Evolutionary conservation across 345 rosid genomes (phyloP).

Genomic region (Bretschneidera sinensis): DNA sequence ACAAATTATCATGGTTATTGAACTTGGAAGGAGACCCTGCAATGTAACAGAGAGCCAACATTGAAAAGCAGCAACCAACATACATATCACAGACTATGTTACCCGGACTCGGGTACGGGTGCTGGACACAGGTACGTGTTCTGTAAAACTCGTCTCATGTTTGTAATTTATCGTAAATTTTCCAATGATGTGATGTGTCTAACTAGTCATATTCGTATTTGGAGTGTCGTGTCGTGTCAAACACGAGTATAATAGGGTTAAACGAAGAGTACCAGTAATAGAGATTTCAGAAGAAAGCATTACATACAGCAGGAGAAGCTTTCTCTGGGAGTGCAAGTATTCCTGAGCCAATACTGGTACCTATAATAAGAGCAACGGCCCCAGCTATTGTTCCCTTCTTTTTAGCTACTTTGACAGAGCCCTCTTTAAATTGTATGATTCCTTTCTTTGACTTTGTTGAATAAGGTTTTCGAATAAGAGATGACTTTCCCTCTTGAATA

Average conservation of each 20-base stretch:
- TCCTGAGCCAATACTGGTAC: slow-evolving; percentile 63
- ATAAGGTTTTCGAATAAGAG: background rate
- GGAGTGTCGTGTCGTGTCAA: too few species aligned
- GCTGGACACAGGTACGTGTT: too few species aligned
- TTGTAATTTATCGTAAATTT: too few species aligned
- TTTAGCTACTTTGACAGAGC: slow-evolving; percentile 7
- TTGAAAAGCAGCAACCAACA: too few species aligned
- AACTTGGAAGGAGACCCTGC: slow-evolving; percentile 63
- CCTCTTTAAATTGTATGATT: slow-evolving; percentile 4
- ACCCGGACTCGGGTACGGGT: too few species aligned
- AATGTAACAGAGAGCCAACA: background rate
- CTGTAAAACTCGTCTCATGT: too few species aligned
- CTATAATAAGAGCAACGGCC: slow-evolving; percentile 54
- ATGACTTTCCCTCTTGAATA: slow-evolving; percentile 5
- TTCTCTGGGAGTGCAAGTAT: slow-evolving; percentile 56
- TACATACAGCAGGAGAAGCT: slow-evolving; percentile 55
- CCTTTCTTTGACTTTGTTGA: slow-evolving; percentile 19
- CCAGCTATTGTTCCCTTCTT: slow-evolving; percentile 52
- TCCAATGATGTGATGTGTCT: too few species aligned
- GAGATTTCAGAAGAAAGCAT: background rate
- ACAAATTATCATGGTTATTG: slow-evolving; percentile 41
- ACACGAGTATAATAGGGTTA: background rate
- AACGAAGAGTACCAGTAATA: background rate
- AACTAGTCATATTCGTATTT: too few species aligned
- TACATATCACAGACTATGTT: too few species aligned